These are phyloP conservation scores for Suillus weaverae DNA, from an alignment of 768 basidiomycete species.

Conservation along the genomic window DNA sequence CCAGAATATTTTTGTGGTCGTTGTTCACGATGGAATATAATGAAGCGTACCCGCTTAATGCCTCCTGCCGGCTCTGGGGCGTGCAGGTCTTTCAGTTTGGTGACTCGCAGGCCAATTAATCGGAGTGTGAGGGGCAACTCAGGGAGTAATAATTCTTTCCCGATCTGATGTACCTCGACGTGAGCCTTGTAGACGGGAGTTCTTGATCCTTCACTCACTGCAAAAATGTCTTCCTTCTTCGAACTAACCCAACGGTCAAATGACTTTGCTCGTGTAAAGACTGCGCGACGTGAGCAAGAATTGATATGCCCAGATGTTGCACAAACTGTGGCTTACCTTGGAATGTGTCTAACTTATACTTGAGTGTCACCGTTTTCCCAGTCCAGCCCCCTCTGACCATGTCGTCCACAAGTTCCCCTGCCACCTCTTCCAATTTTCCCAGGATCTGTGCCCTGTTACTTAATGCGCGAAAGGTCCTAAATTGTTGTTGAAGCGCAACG, in stretches of 20 bases:
- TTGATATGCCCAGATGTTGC: not conserved
- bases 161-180: constrained; percentile 48
- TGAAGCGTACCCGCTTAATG: constrained; percentile 67
- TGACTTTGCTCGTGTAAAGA: constrained; percentile 83
- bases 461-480: constrained; percentile 76
- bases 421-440: constrained; percentile 76
- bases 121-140: constrained; percentile 81
- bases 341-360: constrained; percentile 90
- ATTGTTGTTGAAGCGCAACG: constrained; percentile 1
- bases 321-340: constrained; percentile 49
- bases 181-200: constrained; percentile 10
- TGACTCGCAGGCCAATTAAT: constrained; percentile 85
- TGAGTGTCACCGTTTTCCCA: constrained; percentile 87
- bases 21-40: not conserved
- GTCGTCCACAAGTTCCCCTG: constrained; percentile 78
- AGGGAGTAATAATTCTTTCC: constrained; percentile 76
- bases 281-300: constrained; percentile 33
- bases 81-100: constrained; percentile 83
- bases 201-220: constrained; percentile 43
- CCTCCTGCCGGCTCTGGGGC: constrained; percentile 45
- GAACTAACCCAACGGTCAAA: constrained; percentile 71
- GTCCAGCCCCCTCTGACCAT: constrained; percentile 79
- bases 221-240: constrained; percentile 75
- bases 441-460: constrained; percentile 66
- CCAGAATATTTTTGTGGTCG: not conserved